Evolutionary conservation across 805 yeast genomes (phyloP).

Genomic region (Lachancea meyersii): DNA sequence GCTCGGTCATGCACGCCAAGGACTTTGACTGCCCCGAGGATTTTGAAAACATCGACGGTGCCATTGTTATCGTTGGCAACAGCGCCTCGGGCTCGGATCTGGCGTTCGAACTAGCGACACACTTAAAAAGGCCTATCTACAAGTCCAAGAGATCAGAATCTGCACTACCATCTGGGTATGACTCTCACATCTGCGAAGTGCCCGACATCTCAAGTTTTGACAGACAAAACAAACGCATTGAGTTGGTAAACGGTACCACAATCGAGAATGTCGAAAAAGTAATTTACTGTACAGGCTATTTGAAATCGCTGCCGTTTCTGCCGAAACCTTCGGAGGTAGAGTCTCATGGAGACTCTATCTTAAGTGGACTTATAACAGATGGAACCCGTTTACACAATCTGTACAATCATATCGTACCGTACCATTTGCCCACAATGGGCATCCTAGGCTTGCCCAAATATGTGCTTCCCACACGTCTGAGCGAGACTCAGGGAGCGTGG

Average conservation of each 20-base stretch:
- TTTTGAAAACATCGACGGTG: slow-evolving; percentile 34
- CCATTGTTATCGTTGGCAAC: slow-evolving; percentile 64
- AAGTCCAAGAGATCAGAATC: slow-evolving; percentile 44
- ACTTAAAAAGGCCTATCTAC: slow-evolving; percentile 38
- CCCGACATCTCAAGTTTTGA: slow-evolving; percentile 40
- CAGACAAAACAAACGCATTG: slow-evolving; percentile 35
- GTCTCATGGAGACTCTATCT: slow-evolving; percentile 10
- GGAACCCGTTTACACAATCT: slow-evolving; percentile 47
- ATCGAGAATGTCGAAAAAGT: slow-evolving; percentile 48
- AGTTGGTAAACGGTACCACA: slow-evolving; percentile 44
- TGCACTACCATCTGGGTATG: slow-evolving; percentile 39
- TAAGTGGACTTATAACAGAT: slow-evolving; percentile 37
- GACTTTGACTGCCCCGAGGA: slow-evolving; percentile 43
- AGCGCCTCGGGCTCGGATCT: slow-evolving; percentile 75
- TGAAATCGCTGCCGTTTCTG: slow-evolving; percentile 59
- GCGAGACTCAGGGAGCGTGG: slow-evolving; percentile 58
- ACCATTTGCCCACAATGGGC: slow-evolving; percentile 54
- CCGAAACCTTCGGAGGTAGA: slow-evolving; percentile 22
- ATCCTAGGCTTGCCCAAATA: slow-evolving; percentile 56
- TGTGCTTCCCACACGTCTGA: slow-evolving; percentile 51
- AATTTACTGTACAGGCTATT: slow-evolving; percentile 71
- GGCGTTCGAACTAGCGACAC: slow-evolving; percentile 50
- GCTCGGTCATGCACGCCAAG: slow-evolving; percentile 51
- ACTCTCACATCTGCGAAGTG: slow-evolving; percentile 38
- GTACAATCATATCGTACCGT: slow-evolving; percentile 52